These are phyloP conservation scores for Linum trigynum DNA, from an alignment of 345 rosid species.

Conservation along the genomic window DNA sequence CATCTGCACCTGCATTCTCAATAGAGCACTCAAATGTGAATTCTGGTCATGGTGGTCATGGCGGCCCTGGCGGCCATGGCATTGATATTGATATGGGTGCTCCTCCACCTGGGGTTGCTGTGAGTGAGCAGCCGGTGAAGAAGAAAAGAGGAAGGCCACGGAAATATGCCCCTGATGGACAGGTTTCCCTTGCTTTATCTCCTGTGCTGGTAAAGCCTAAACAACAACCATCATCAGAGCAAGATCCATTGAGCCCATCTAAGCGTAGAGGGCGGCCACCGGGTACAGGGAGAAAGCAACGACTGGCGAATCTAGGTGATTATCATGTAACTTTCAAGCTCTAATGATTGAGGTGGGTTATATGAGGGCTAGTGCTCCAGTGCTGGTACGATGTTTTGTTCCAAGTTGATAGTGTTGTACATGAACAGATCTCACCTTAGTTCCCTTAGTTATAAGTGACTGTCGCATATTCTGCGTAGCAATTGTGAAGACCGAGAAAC, in stretches of 20 bases:
- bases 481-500: background rate
- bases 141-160: conserved; percentile 98
- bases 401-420: background rate
- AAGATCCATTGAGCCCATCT: conserved; percentile 49
- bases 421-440: background rate
- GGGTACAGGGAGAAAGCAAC: conserved; percentile 96
- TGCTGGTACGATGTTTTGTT: background rate
- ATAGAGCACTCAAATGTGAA: conserved; percentile 43
- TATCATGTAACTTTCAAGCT: conserved; percentile 4
- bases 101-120: conserved; percentile 30
- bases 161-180: conserved; percentile 77
- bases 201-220: conserved; percentile 48
- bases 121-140: conserved; percentile 53
- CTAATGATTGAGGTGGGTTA: background rate
- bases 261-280: conserved; percentile 85
- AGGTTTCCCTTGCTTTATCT: conserved; percentile 77
- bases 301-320: conserved; percentile 75
- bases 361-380: background rate
- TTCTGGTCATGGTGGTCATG: conserved; percentile 53
- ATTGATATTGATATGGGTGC: conserved; percentile 33
- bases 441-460: background rate
- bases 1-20: conserved; percentile 39
- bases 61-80: conserved; percentile 49
- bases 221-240: conserved; percentile 34
- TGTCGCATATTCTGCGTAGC: background rate